Evolutionary conservation across 768 basidiomycete species (phyloP).

Genomic region (Amanita thiersii): DNA sequence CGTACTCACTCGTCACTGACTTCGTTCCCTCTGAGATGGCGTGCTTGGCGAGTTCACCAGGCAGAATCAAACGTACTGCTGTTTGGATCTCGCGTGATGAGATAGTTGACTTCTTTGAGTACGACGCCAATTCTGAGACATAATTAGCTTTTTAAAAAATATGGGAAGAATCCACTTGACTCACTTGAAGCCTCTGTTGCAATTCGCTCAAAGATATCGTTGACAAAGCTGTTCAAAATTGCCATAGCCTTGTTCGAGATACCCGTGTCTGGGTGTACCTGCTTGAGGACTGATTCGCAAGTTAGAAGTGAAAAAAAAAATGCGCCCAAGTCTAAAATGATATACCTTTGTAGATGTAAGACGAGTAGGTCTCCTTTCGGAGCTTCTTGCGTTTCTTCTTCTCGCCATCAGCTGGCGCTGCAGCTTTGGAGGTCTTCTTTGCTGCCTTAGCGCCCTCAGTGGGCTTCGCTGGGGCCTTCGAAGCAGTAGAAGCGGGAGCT

Average conservation of each 20-base stretch:
- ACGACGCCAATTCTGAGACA: slow-evolving; percentile 80
- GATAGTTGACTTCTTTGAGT: slow-evolving; percentile 98
- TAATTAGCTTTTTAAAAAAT: too few relatives aligned
- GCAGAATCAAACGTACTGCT: slow-evolving; percentile 91
- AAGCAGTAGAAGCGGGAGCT: slow-evolving; percentile 59
- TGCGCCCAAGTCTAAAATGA: slow-evolving; percentile 5
- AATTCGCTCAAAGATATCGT: slow-evolving; percentile 93
- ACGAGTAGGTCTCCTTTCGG: slow-evolving; percentile 88
- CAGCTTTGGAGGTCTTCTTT: slow-evolving; percentile 65
- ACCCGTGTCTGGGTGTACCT: slow-evolving; percentile 98
- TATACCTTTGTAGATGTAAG: slow-evolving; percentile 91
- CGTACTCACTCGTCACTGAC: slow-evolving; percentile 71
- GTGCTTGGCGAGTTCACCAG: slow-evolving; percentile 92
- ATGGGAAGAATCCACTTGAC: slow-evolving; percentile 22
- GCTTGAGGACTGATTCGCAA: slow-evolving; percentile 65
- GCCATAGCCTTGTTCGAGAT: slow-evolving; percentile 99
- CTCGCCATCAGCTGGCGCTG: slow-evolving; percentile 55
- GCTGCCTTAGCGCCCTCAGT: slow-evolving; percentile 62
- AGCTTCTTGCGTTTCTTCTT: slow-evolving; percentile 87
- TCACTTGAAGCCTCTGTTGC: slow-evolving; percentile 83
- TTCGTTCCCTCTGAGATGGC: slow-evolving; percentile 93
- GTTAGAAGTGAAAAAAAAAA: not conserved
- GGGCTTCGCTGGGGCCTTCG: slow-evolving; percentile 66
- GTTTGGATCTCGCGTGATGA: slow-evolving; percentile 99
- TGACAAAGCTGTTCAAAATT: slow-evolving; percentile 93